These are phyloP conservation scores for Linum usitatissimum DNA, from an alignment of 345 rosid genomes.

Conservation along the genomic window DNA sequence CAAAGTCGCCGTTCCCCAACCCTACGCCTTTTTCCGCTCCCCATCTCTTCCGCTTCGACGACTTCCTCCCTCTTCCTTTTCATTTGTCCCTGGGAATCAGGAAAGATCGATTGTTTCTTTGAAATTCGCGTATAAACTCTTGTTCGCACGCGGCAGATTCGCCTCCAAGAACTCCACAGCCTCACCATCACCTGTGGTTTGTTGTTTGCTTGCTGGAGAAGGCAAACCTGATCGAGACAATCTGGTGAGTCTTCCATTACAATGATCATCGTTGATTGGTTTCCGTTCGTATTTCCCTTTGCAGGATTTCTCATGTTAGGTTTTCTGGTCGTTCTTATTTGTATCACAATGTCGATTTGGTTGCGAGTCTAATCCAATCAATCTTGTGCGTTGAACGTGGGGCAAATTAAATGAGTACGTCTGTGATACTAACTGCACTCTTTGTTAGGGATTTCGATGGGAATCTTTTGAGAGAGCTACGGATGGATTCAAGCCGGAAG, in stretches of 20 bases:
- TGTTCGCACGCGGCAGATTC: neutral
- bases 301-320: neutral
- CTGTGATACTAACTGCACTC: neutral
- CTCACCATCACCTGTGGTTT: conserved; percentile 6
- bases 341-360: neutral
- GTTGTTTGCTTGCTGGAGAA: conserved; percentile 43
- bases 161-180: neutral
- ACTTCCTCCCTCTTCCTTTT: neutral
- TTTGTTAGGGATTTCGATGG: conserved; percentile 47
- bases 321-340: neutral
- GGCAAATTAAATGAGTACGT: neutral
- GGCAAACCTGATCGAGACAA: conserved; percentile 39
- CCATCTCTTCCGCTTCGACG: neutral
- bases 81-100: neutral
- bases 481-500: conserved; percentile 28
- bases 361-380: neutral
- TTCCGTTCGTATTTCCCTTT: conserved; percentile 1
- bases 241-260: conserved; percentile 17
- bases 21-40: neutral
- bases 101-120: neutral
- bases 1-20: neutral
- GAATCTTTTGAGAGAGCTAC: conserved; percentile 44
- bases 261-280: neutral
- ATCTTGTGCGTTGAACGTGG: neutral
- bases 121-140: neutral